A percentile compares a stretch with the other conserved stretches of the same genome.
Conservation (phyloP, 2,329 filamentous ascomycete genomes). For the Aspergillus flavus region DNA sequence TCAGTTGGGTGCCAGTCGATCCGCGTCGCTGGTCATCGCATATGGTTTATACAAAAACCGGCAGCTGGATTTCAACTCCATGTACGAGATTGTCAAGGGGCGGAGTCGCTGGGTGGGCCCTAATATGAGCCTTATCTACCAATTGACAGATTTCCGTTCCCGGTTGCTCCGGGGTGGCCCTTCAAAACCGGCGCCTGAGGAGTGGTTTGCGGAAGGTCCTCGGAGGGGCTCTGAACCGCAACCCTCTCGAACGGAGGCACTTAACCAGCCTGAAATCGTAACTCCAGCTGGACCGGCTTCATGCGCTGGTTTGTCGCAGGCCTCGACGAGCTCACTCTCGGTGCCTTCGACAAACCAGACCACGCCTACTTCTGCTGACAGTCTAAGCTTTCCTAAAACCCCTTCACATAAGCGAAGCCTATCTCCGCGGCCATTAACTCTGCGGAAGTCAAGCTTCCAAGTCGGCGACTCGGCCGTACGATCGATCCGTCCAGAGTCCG, state of each 20-base stretch:
- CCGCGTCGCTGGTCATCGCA: constrained; percentile 67
- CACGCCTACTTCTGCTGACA: constrained; percentile 30
- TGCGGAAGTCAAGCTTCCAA: constrained; percentile 33
- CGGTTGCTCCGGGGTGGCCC: constrained; percentile 38
- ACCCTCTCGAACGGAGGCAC: constrained; percentile 23
- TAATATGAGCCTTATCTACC: constrained; percentile 71
- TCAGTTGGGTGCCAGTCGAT: constrained; percentile 66
- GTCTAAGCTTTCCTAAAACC: constrained; percentile 26
- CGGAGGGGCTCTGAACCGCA: constrained; percentile 36
- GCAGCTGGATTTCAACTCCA: constrained; percentile 64
- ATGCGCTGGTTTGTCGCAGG: constrained; percentile 26
- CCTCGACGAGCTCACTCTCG: constrained; percentile 27
- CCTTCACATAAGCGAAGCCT: constrained; percentile 36
- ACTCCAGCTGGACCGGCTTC: constrained; percentile 20
- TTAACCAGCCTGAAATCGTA: constrained; percentile 7
- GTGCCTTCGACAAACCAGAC: constrained; percentile 27
- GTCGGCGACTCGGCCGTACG: constrained; percentile 8
- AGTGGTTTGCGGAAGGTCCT: constrained; percentile 37
- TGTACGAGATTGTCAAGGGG: constrained; percentile 65
- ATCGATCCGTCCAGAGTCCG: constrained; percentile 24
- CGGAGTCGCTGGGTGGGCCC: constrained; percentile 69
- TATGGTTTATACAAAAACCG: constrained; percentile 68
- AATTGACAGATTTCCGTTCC: constrained; percentile 64
- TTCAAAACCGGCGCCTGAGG: constrained; percentile 35
- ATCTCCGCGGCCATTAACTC: constrained; percentile 41